Percentiles rank a stretch among this genome's conserved stretches.
Evolutionary conservation across 2,329 filamentous ascomycete species (phyloP).

Genomic region (Lizonia empirigonia): DNA sequence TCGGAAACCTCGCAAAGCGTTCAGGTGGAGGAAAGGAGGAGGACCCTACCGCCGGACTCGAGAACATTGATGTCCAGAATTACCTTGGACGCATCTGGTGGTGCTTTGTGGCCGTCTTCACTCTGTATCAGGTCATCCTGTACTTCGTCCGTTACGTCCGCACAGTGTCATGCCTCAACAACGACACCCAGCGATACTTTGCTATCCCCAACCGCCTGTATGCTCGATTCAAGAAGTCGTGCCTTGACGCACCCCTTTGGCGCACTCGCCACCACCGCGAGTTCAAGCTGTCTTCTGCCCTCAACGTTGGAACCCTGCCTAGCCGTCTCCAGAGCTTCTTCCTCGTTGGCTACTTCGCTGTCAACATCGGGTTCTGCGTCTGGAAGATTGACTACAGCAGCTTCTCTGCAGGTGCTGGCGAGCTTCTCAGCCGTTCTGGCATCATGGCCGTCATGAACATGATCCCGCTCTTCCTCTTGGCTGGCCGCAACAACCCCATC

Average conservation of each 20-base stretch:
- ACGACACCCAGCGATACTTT: conserved; percentile 82
- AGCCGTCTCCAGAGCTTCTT: conserved; percentile 56
- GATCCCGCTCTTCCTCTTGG: conserved; percentile 75
- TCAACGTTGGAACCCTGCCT: conserved; percentile 57
- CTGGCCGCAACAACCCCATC: conserved; percentile 78
- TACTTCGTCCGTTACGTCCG: conserved; percentile 71
- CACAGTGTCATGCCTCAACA: conserved; percentile 75
- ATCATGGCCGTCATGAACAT: conserved; percentile 76
- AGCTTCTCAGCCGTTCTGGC: conserved; percentile 69
- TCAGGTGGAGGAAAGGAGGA: conserved; percentile 32
- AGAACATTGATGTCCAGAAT: conserved; percentile 45
- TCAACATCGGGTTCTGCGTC: conserved; percentile 54
- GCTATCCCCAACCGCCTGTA: conserved; percentile 62
- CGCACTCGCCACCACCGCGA: conserved; percentile 57
- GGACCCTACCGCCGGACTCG: conserved; percentile 35
- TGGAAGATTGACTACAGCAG: conserved; percentile 66
- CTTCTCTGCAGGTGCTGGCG: conserved; percentile 75
- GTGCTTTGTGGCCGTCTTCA: conserved; percentile 65
- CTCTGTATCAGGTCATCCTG: conserved; percentile 69
- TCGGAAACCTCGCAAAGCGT: conserved; percentile 28
- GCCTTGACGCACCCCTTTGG: conserved; percentile 56
- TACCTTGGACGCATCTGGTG: conserved; percentile 58
- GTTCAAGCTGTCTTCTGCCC: conserved; percentile 56
- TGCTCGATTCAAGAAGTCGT: conserved; percentile 54
- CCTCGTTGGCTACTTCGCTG: conserved; percentile 55